phyloP scores from a whole-genome alignment of 2,329 filamentous ascomycete species.

The Neonectria magnoliae region DNA sequence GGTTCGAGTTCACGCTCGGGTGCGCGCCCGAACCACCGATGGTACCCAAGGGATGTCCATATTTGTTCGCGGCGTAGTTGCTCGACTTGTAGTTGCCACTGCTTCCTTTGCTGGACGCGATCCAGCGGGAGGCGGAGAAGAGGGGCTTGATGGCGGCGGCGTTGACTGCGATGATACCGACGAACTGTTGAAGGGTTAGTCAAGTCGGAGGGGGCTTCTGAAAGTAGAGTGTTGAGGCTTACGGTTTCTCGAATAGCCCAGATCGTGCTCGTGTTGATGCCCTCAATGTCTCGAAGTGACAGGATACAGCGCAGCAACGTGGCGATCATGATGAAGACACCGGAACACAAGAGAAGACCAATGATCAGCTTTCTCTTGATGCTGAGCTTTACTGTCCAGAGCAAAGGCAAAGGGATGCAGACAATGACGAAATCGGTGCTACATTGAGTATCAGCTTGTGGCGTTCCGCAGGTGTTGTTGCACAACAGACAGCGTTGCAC shows the following conservation, averaged over 20 bases:
- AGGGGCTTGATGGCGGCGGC: slow-evolving; percentile 53
- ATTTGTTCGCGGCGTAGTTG: slow-evolving; percentile 37
- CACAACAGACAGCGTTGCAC: not conserved
- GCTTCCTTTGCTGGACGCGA: slow-evolving; percentile 46
- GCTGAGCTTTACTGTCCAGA: slow-evolving; percentile 52
- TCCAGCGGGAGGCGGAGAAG: slow-evolving; percentile 48
- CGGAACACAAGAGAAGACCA: slow-evolving; percentile 52
- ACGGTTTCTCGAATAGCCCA: slow-evolving; percentile 57
- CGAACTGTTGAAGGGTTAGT: slow-evolving; percentile 46
- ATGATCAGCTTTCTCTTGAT: slow-evolving; percentile 51
- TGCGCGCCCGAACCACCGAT: slow-evolving; percentile 38
- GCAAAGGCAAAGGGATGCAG: slow-evolving; percentile 52
- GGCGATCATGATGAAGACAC: slow-evolving; percentile 55
- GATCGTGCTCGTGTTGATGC: slow-evolving; percentile 52
- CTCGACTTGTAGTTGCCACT: slow-evolving; percentile 40
- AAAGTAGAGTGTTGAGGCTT: slow-evolving; percentile 2
- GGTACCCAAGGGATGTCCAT: slow-evolving; percentile 39
- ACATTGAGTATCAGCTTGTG: slow-evolving; percentile 10
- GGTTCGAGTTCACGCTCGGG: slow-evolving; percentile 17
- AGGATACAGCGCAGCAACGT: slow-evolving; percentile 54
- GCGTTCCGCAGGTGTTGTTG: too few relatives aligned
- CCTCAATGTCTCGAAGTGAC: slow-evolving; percentile 48
- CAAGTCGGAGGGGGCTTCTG: not conserved
- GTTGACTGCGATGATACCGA: slow-evolving; percentile 56
- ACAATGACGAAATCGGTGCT: slow-evolving; percentile 54